phyloP scores from a whole-genome alignment of 164 flowering plant species.

The Macadamia integrifolia region DNA sequence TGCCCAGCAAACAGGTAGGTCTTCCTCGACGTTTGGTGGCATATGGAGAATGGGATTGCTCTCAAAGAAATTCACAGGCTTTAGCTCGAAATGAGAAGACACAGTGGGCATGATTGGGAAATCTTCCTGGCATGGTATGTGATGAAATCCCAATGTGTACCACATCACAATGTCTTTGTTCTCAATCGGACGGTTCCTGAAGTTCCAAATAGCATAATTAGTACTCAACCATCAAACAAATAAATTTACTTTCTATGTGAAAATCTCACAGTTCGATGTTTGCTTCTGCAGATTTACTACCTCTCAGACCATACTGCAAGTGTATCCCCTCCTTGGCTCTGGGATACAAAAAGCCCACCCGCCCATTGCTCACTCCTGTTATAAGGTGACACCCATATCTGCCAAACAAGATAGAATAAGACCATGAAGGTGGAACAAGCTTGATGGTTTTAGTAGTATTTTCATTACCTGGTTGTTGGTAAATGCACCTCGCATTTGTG shows the following conservation, averaged over 20 bases:
- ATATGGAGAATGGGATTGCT: conserved; percentile 64
- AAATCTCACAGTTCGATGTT: too few species aligned
- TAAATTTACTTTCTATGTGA: too few species aligned
- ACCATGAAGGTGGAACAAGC: neutral
- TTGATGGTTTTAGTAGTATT: neutral
- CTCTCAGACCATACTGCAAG: conserved; percentile 87
- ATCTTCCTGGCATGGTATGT: conserved; percentile 72
- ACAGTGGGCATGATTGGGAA: conserved; percentile 87
- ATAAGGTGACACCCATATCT: conserved; percentile 88
- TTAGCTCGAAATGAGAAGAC: conserved; percentile 63
- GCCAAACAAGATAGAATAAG: neutral
- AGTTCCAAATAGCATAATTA: neutral
- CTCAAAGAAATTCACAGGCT: conserved; percentile 84
- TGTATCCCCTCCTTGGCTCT: conserved; percentile 80
- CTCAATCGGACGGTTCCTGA: conserved; percentile 57
- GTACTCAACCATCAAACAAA: too few species aligned
- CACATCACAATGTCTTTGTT: conserved; percentile 80
- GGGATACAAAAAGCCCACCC: conserved; percentile 68
- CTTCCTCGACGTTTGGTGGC: conserved; percentile 46
- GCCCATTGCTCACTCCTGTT: conserved; percentile 85
- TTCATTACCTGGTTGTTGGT: conserved; percentile 63
- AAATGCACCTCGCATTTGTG: conserved; percentile 68
- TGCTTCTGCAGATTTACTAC: conserved; percentile 17
- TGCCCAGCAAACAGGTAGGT: conserved; percentile 57
- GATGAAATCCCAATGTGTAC: conserved; percentile 69